Percentiles rank a stretch among this genome's conserved stretches.
Evolutionary conservation across 2,329 filamentous ascomycete species (phyloP).

Genomic region (Cladosporium sp.): DNA sequence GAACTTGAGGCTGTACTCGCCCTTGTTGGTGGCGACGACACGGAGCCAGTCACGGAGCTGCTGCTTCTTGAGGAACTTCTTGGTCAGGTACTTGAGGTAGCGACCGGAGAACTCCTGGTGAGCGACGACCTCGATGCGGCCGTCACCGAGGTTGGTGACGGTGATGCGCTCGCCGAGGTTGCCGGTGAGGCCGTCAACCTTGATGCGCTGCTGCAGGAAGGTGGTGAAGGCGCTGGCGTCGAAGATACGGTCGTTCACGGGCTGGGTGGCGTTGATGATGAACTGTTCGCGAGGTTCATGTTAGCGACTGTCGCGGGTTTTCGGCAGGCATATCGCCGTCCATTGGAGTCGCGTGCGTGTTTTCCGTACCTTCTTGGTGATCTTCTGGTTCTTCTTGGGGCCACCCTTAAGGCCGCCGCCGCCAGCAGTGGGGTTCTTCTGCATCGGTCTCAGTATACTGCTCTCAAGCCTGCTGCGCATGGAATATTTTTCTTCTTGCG

Average conservation of each 20-base stretch:
- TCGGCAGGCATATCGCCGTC: background rate
- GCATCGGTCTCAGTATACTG: conserved; percentile 29
- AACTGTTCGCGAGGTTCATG: conserved; percentile 55
- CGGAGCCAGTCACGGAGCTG: conserved; percentile 99
- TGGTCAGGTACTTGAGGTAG: conserved; percentile 99
- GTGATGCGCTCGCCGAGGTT: conserved; percentile 93
- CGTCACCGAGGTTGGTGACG: conserved; percentile 87
- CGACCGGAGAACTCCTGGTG: conserved; percentile 98
- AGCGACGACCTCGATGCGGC: conserved; percentile 96
- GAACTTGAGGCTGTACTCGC: conserved; percentile 99
- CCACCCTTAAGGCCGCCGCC: conserved; percentile 31
- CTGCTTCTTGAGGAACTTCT: conserved; percentile 99
- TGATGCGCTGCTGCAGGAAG: conserved; percentile 99
- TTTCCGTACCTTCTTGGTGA: conserved; percentile 72
- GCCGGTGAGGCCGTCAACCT: conserved; percentile 96
- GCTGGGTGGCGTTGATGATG: conserved; percentile 99
- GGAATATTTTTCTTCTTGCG: conserved; percentile 10
- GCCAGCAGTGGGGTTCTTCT: conserved; percentile 53
- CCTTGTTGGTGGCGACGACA: conserved; percentile 95
- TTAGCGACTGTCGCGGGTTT: conserved; percentile 1
- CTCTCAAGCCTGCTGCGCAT: conserved; percentile 76
- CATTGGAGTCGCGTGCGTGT: background rate
- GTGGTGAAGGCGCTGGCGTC: conserved; percentile 98
- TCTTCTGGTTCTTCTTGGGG: conserved; percentile 57
- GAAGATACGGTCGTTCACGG: conserved; percentile 99